phyloP scores from a whole-genome alignment of 345 rosid genomes.

The Rhizophora mangle region DNA sequence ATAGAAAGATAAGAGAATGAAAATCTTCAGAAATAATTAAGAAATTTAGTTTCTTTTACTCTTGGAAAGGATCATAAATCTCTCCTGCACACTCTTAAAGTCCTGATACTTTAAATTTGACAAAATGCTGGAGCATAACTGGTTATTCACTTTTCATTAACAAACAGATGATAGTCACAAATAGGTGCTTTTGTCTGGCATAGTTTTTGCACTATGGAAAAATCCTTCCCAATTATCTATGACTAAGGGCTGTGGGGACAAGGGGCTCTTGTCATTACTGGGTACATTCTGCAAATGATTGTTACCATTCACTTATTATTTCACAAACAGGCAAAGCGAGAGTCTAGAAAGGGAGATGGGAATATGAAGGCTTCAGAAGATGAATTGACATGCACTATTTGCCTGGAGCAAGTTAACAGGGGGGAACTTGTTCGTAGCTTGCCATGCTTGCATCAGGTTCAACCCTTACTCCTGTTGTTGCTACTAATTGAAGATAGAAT shows the following conservation, averaged over 20 bases:
- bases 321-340: conserved; percentile 43
- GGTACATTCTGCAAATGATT: background rate
- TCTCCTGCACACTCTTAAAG: too few species aligned
- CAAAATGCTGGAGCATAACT: too few species aligned
- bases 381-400: conserved; percentile 61
- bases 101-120: too few species aligned
- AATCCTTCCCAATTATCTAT: background rate
- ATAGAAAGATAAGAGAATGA: background rate
- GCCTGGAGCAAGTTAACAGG: conserved; percentile 64
- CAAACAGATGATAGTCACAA: too few species aligned
- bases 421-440: conserved; percentile 71
- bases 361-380: conserved; percentile 42
- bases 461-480: background rate
- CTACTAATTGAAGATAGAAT: background rate
- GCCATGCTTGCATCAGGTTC: conserved; percentile 76
- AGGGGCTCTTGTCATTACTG: background rate
- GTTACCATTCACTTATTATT: background rate
- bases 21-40: background rate
- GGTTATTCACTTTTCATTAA: too few species aligned
- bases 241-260: background rate
- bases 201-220: too few species aligned
- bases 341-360: conserved; percentile 35
- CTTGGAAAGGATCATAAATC: too few species aligned
- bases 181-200: too few species aligned
- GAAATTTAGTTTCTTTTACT: too few species aligned